Evolutionary conservation across 2,329 filamentous ascomycete species (phyloP).

Genomic region (Cytospora piceicola): DNA sequence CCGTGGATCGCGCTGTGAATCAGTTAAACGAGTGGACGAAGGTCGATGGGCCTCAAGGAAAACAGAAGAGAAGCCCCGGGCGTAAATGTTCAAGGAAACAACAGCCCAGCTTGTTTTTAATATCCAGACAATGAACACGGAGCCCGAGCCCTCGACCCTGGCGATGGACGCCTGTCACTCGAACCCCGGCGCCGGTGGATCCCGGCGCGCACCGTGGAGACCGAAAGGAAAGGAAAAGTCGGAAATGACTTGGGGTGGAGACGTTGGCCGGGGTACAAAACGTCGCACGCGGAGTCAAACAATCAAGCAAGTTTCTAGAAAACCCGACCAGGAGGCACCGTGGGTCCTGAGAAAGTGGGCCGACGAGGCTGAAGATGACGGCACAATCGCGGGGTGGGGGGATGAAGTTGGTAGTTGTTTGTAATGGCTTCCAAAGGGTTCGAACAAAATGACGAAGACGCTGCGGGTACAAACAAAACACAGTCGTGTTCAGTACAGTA

Average conservation of each 20-base stretch:
- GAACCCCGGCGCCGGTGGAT: conserved; percentile 23
- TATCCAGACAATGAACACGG: conserved; percentile 10
- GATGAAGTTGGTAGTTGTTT: conserved; percentile 12
- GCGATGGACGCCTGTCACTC: conserved; percentile 19
- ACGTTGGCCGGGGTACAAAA: conserved; percentile 18
- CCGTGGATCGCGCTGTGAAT: conserved; percentile 27
- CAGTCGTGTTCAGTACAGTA: conserved; percentile 14
- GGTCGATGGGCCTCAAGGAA: conserved; percentile 25
- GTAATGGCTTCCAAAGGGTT: conserved; percentile 6
- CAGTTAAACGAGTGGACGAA: conserved; percentile 30
- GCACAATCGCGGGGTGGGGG: conserved; percentile 2
- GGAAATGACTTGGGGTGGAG: conserved; percentile 26
- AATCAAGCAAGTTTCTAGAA: conserved; percentile 12
- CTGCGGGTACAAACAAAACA: conserved; percentile 6
- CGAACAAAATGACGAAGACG: conserved; percentile 18
- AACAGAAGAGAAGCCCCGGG: conserved; percentile 5
- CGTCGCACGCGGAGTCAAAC: conserved; percentile 12
- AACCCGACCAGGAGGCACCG: conserved; percentile 15
- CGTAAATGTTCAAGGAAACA: conserved; percentile 2
- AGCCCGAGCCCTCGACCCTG: conserved; percentile 10
- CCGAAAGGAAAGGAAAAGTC: conserved; percentile 17
- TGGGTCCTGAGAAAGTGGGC: conserved; percentile 21
- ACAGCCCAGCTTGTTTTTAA: conserved; percentile 26
- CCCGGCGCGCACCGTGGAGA: conserved; percentile 3
- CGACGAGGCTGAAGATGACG: conserved; percentile 29